phyloP scores from a whole-genome alignment of 306 rosid species.

The Vigna trinervia region DNA sequence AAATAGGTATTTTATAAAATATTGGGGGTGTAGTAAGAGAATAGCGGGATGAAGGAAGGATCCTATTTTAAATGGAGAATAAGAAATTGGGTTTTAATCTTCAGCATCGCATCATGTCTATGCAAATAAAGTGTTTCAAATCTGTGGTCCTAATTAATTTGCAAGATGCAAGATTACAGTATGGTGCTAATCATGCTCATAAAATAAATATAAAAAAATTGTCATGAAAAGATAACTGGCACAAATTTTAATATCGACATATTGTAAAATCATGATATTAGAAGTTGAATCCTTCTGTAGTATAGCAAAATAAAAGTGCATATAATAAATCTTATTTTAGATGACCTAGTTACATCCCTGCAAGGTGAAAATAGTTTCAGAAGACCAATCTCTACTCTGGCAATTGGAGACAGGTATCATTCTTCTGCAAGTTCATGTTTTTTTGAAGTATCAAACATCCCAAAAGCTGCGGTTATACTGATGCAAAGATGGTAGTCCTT shows the following conservation, averaged over 20 bases:
- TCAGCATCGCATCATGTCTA: neutral
- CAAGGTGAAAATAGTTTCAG: neutral
- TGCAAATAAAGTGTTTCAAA: neutral
- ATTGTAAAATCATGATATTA: neutral
- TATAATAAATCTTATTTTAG: neutral
- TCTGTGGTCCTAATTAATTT: neutral
- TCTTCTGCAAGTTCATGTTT: neutral
- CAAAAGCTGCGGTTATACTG: neutral
- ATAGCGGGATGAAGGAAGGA: no score
- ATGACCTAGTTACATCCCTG: neutral
- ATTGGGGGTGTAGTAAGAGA: no score
- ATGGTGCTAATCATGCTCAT: neutral
- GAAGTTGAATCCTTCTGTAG: neutral
- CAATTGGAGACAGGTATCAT: neutral
- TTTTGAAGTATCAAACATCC: neutral
- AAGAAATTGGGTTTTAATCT: neutral
- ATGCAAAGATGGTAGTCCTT: constrained; percentile 10
- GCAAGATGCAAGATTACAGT: neutral
- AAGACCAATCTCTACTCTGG: neutral
- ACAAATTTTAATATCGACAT: neutral
- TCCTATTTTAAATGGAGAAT: no score
- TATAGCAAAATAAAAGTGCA: neutral
- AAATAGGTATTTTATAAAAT: no score
- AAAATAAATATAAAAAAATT: neutral
- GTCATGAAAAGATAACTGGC: neutral